Base-by-base conservation (phyloP, 805 yeast species). In the Lipomyces lipofer region DNA sequence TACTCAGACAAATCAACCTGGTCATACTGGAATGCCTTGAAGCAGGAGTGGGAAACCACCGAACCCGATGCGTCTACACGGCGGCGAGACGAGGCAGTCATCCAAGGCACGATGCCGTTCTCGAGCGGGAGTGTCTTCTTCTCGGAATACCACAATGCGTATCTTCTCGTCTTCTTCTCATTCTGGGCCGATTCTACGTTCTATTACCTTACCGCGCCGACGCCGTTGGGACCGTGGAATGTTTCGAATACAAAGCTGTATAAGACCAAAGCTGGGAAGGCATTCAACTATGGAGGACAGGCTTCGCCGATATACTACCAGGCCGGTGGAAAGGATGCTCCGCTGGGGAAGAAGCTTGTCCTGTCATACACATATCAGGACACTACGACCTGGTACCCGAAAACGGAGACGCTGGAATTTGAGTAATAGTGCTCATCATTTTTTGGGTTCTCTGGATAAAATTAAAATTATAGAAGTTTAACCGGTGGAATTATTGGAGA, bases 241-340 rank as follows among this genome's bases (percentile, higher is more conserved):
- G 39, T 32, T 6, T 19, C 39, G 8, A 25, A 51, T 10, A 36
- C 15, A n/a, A 30, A 33, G 22, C 43, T 57, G 17, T 42, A 27
- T 42, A 24, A 49, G 43, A 50, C 60, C 13, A 40, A 25, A 21
- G 22, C 36, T 8, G 60, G 60, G 13, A 49, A 47, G n/a, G 56
- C 56, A 13, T 57, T 56, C 56, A 57, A 57, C 52, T 57, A 57
- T 25, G 61, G 61, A 17, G 61, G 49, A n/a, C 47, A 27, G 44
- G 61, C 61, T 9, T 19, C 39, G 10, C 53, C 61, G 1, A 33
- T 55, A 7, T 44, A 21, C 40, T 40, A 22, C 38, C 19, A 21
- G 21, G 19, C 3, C 4, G 47, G 17, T 13, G 54, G 46, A 8
- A 38, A 29, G 12, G 17, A 21, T 8, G 33, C 22, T 17, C 3